phyloP scores from a whole-genome alignment of 768 basidiomycete species.

The Suillus lakei region DNA sequence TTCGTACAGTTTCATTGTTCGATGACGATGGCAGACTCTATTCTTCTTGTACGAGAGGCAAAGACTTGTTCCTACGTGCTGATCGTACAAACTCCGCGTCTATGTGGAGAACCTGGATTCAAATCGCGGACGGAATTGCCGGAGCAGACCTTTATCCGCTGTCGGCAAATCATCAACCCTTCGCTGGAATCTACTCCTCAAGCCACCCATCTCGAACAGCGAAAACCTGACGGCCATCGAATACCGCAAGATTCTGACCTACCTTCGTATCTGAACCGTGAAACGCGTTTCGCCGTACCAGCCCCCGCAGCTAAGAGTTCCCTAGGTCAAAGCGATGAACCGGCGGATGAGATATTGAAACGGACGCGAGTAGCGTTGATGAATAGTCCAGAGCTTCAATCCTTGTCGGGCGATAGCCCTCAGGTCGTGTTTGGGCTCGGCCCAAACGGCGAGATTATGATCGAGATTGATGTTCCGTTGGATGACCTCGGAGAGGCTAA shows the following conservation, averaged over 20 bases:
- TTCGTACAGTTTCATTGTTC: constrained; percentile 86
- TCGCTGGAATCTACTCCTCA: constrained; percentile 18
- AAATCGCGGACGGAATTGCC: constrained; percentile 69
- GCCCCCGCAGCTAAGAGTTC: constrained; percentile 23
- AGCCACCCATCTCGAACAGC: constrained; percentile 35
- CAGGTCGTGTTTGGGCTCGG: constrained; percentile 48
- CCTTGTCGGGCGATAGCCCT: constrained; percentile 31
- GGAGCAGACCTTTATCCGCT: constrained; percentile 74
- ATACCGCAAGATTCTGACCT: constrained; percentile 55
- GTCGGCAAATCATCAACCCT: constrained; percentile 69
- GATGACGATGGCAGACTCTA: constrained; percentile 90
- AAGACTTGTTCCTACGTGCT: constrained; percentile 94
- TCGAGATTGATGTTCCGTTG: constrained; percentile 48
- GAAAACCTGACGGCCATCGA: constrained; percentile 31
- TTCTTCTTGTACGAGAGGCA: constrained; percentile 91
- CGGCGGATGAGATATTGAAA: constrained; percentile 30
- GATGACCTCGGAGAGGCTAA: constrained; percentile 31
- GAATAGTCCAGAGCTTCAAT: constrained; percentile 36
- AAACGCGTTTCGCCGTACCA: constrained; percentile 54
- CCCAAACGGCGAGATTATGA: constrained; percentile 45
- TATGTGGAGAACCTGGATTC: constrained; percentile 94
- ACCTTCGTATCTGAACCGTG: constrained; percentile 56
- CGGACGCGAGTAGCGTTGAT: constrained; percentile 34
- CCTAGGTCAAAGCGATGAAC: constrained; percentile 20
- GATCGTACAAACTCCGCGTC: constrained; percentile 91